Conservation (phyloP, 73 alveolate species). For the Tetrahymena borealis region DNA sequence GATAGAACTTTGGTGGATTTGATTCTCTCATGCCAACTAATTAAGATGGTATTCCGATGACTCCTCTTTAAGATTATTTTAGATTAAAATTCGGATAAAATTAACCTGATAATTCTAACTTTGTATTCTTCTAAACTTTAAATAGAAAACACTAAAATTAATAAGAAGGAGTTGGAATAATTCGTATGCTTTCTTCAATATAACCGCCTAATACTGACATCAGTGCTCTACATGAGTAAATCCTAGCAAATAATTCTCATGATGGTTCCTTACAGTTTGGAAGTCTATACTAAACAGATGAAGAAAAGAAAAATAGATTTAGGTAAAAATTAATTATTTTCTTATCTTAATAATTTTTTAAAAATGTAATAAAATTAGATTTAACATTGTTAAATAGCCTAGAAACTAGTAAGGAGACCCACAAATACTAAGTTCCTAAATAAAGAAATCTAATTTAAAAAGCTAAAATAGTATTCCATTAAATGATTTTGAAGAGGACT, state of each 20-base stretch:
- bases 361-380: background rate
- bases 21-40: background rate
- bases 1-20: background rate
- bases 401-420: background rate
- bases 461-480: background rate
- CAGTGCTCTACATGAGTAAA: background rate
- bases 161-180: background rate
- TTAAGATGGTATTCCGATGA: background rate
- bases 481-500: background rate
- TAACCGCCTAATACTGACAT: background rate
- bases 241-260: background rate
- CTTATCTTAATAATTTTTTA: background rate
- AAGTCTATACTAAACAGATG: background rate
- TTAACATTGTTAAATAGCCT: background rate
- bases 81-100: background rate
- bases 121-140: background rate
- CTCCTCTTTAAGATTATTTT: background rate
- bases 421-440: background rate
- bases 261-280: background rate
- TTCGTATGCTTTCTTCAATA: background rate
- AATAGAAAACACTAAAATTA: background rate
- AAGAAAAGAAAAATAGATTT: background rate
- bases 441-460: background rate
- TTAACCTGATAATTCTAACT: background rate
- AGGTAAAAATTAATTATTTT: background rate